Evolutionary conservation across 2,329 filamentous ascomycete genomes (phyloP).

Genomic region (Talaromyces sp.): DNA sequence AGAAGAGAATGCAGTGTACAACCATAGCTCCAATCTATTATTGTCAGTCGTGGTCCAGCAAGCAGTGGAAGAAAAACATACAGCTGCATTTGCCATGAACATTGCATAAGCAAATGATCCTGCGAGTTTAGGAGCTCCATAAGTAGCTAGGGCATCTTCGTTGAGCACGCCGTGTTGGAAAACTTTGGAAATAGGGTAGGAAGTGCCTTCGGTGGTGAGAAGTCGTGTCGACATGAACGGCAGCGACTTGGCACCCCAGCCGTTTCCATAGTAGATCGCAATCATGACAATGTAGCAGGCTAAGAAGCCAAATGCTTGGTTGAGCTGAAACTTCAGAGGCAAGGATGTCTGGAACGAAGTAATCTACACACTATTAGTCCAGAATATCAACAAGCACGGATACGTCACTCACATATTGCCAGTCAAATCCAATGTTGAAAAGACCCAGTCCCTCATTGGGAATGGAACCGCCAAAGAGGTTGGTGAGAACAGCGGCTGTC

Average conservation of each 20-base stretch:
- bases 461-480: constrained; percentile 51
- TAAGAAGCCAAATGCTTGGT: constrained; percentile 47
- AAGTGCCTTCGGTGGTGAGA: constrained; percentile 38
- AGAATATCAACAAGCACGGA: neutral
- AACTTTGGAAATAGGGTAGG: constrained; percentile 42
- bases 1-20: constrained; percentile 53
- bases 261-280: constrained; percentile 52
- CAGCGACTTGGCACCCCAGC: constrained; percentile 46
- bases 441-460: constrained; percentile 54
- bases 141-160: constrained; percentile 38
- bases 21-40: constrained; percentile 55
- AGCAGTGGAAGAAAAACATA: constrained; percentile 30
- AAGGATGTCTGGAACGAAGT: constrained; percentile 54
- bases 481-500: constrained; percentile 46
- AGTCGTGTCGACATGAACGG: constrained; percentile 57
- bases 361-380: constrained; percentile 38
- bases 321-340: constrained; percentile 51
- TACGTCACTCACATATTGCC: constrained; percentile 41
- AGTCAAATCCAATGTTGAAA: constrained; percentile 52
- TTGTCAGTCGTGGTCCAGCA: neutral
- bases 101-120: constrained; percentile 53
- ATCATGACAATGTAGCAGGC: constrained; percentile 52
- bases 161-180: constrained; percentile 32
- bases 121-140: constrained; percentile 49
- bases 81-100: constrained; percentile 57